A percentile compares a stretch with the other conserved stretches of the same genome.
Conservation (phyloP, 495 filamentous ascomycete species). For the Penicillium canescens region DNA sequence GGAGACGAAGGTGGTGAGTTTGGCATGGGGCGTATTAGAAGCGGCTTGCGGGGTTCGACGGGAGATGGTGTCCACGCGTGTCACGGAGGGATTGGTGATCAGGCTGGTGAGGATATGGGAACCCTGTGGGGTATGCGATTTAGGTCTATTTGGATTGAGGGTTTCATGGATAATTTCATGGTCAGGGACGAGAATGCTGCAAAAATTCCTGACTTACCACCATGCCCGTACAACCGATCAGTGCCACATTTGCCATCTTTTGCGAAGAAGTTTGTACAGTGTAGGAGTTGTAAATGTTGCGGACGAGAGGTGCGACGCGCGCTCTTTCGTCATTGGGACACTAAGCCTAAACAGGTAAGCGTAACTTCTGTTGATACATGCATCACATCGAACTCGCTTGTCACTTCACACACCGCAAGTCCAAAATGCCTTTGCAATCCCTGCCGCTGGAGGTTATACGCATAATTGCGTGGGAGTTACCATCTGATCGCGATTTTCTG, state of each 20-base stretch:
- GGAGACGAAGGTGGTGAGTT: constrained; percentile 46
- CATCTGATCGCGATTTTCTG: neutral
- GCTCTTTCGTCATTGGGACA: constrained; percentile 11
- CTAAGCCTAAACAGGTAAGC: neutral
- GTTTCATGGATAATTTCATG: constrained; percentile 2
- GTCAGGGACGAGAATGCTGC: too few species aligned
- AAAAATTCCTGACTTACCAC: constrained; percentile 35
- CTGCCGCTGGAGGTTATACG: neutral
- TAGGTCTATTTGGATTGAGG: neutral
- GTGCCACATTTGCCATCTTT: constrained; percentile 43
- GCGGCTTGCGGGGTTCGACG: constrained; percentile 40
- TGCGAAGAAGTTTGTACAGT: neutral
- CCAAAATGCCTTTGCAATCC: neutral
- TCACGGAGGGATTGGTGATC: constrained; percentile 34
- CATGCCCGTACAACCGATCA: constrained; percentile 50
- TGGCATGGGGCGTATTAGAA: constrained; percentile 30
- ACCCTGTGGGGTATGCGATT: constrained; percentile 31
- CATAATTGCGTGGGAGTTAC: neutral
- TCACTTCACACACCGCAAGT: too few species aligned
- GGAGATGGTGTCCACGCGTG: constrained; percentile 49
- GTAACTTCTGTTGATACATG: neutral
- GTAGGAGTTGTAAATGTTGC: constrained; percentile 1
- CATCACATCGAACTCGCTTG: neutral
- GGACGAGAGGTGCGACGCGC: neutral
- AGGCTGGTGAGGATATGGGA: constrained; percentile 50